Evolutionary conservation across 768 basidiomycete species (phyloP), one percentile per base, ranked within the genome.

Genomic region (Collybia mongolica): DNA sequence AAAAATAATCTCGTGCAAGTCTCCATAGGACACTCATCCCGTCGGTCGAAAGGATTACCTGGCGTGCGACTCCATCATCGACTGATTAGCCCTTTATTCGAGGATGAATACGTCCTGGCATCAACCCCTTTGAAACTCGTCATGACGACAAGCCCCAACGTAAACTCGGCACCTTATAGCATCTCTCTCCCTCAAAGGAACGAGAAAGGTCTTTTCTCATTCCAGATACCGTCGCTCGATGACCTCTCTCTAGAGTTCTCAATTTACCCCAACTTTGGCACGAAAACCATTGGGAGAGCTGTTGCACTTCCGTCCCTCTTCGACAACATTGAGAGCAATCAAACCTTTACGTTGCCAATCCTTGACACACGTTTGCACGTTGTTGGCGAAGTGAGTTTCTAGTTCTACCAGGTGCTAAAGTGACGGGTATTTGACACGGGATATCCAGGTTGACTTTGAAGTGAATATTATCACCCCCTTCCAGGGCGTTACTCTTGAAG

Each of bases 191-290:
- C 95, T 4, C 83, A 92, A 46, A 75, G 77, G 24, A 84, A 88
- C 51, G 78, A 77, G 46, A 74, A 79, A 54, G 82, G 86, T 54
- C 81, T 86, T 5, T 92, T 97, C 62, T 74, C 86, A 12, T 97
- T 98, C 74, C 96, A 98, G 70, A 81, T 90, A 46, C 77, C 87
- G 35, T 81, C 80, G 24, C 69, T 95, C 26, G 81, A 84, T 42
- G 75, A 77, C 26, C 77, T 98, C 47, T 81, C 84, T 1, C 70
- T 99, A 60, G 91, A 97, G 65, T 92, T 98, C 64, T 97, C 96
- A 18, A 74, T 98, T 24, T 98, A 95, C 71, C 97, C 97, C 11
- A 96, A 91, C 58, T 98, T 98, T 70, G 97, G 97, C 14, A 94
- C 92, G 14, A 96, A 93, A 69, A 93, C 94, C 15, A 91, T 99